Percentiles rank a stretch among this genome's conserved stretches.
These are phyloP conservation scores for Malassezia globosa DNA, from an alignment of 1,284 basidiomycete genomes.

Conservation along the genomic window DNA sequence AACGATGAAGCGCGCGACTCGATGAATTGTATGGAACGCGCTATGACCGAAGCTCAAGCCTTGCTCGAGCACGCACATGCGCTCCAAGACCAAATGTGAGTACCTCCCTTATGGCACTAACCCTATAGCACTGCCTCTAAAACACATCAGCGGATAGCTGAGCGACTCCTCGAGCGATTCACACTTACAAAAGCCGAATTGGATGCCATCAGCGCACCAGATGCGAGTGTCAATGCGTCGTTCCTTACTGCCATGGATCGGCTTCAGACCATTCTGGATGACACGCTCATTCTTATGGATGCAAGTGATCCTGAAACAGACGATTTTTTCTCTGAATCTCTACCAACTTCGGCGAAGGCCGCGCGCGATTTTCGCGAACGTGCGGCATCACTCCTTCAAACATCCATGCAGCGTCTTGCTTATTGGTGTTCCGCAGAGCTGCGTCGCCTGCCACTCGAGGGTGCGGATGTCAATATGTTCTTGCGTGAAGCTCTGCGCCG, in stretches of 20 bases:
- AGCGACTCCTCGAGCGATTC: conserved; percentile 70
- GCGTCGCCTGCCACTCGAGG: conserved; percentile 51
- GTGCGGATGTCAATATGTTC: conserved; percentile 61
- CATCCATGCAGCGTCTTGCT: conserved; percentile 76
- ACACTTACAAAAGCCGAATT: conserved; percentile 66
- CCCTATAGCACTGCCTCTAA: conserved; percentile 15
- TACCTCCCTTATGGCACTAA: background rate
- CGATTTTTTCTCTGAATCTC: background rate
- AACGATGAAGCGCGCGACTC: background rate
- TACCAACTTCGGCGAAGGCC: background rate
- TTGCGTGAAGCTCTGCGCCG: conserved; percentile 66
- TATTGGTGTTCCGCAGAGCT: conserved; percentile 79
- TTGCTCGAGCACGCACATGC: conserved; percentile 17
- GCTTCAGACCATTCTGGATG: conserved; percentile 66
- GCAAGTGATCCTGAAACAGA: conserved; percentile 59
- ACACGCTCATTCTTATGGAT: conserved; percentile 75
- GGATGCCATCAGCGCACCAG: conserved; percentile 63
- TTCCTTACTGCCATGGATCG: conserved; percentile 81
- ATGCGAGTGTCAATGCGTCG: conserved; percentile 60
- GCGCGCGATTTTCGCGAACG: background rate
- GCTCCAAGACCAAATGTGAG: conserved; percentile 15
- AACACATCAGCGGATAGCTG: conserved; percentile 57
- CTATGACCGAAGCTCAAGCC: background rate
- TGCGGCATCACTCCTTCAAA: conserved; percentile 70
- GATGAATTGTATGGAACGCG: background rate